These are phyloP conservation scores for Gaeumannomyces sp. DNA, from an alignment of 2,329 filamentous ascomycete species.

Conservation along the genomic window DNA sequence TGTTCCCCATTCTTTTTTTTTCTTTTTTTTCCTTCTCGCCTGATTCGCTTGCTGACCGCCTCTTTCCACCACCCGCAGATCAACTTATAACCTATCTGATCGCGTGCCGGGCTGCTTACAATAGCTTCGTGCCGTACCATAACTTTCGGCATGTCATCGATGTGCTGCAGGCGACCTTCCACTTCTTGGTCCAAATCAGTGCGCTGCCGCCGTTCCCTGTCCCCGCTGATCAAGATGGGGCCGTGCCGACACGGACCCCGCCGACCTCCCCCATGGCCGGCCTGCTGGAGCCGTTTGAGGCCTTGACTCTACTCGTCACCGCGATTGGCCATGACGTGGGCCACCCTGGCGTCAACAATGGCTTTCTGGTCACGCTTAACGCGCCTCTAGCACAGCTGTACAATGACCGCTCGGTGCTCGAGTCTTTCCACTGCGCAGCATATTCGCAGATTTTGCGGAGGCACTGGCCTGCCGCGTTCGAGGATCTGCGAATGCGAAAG, in stretches of 20 bases:
- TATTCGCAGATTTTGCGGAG: slow-evolving; percentile 92
- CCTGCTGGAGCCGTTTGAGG: slow-evolving; percentile 80
- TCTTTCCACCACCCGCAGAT: slow-evolving; percentile 40
- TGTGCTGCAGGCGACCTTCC: slow-evolving; percentile 88
- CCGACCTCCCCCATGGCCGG: slow-evolving; percentile 61
- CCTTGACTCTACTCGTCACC: slow-evolving; percentile 80
- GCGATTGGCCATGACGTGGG: slow-evolving; percentile 98
- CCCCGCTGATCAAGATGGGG: slow-evolving; percentile 26
- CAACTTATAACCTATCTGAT: slow-evolving; percentile 80
- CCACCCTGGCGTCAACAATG: slow-evolving; percentile 96
- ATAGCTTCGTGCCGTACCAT: slow-evolving; percentile 92
- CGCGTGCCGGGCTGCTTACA: slow-evolving; percentile 89
- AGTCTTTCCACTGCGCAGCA: slow-evolving; percentile 95
- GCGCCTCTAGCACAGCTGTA: slow-evolving; percentile 91
- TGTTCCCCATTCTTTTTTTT: not conserved
- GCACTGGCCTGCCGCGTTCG: slow-evolving; percentile 81
- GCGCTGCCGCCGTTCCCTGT: slow-evolving; percentile 58
- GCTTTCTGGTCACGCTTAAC: slow-evolving; percentile 86
- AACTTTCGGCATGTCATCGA: slow-evolving; percentile 98
- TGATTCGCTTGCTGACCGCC: slow-evolving; percentile 30
- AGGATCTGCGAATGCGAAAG: slow-evolving; percentile 72
- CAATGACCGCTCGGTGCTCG: slow-evolving; percentile 92
- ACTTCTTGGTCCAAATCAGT: slow-evolving; percentile 78
- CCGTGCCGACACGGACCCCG: not conserved
- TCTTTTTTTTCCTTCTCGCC: not conserved